A percentile compares a stretch with the other conserved stretches of the same genome.
Evolutionary conservation across 192 early-diverging fungal genomes (phyloP).

Genomic region (Allomyces javanicus): DNA sequence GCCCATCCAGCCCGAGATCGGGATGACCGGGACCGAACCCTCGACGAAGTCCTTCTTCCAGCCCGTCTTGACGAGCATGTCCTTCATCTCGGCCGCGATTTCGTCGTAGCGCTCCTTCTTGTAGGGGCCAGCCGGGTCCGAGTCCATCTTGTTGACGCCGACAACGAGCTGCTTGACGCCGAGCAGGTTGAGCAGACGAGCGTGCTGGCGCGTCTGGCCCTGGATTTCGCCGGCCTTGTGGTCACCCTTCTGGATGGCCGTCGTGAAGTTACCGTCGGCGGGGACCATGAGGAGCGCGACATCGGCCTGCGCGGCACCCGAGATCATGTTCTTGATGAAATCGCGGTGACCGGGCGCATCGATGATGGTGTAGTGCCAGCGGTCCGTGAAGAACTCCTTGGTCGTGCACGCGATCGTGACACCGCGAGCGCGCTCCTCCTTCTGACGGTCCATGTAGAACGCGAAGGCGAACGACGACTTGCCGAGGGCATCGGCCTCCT

Average conservation of each 20-base stretch:
- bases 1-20: constrained; percentile 95
- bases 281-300: constrained; percentile 92
- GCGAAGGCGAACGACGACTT: constrained; percentile 99
- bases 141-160: constrained; percentile 99
- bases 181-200: constrained; percentile 89
- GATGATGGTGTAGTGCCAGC: constrained; percentile 95
- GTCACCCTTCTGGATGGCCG: constrained; percentile 61
- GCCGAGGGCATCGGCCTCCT: constrained; percentile 95
- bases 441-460: constrained; percentile 96
- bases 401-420: constrained; percentile 98
- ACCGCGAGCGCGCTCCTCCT: constrained; percentile 99
- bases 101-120: constrained; percentile 85
- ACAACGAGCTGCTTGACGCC: constrained; percentile 98
- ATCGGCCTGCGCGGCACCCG: constrained; percentile 96
- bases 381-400: constrained; percentile 92
- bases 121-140: constrained; percentile 51
- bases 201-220: constrained; percentile 99
- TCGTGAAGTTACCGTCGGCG: constrained; percentile 45
- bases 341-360: constrained; percentile 99
- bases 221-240: constrained; percentile 12
- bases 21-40: constrained; percentile 78
- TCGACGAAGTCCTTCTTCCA: constrained; percentile 45
- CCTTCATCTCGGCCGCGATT: constrained; percentile 86
- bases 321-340: constrained; percentile 99
- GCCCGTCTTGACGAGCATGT: constrained; percentile 94